These are phyloP conservation scores for Alopecurus myosuroides DNA, from an alignment of 176 grass and related monocot species.

Conservation along the genomic window DNA sequence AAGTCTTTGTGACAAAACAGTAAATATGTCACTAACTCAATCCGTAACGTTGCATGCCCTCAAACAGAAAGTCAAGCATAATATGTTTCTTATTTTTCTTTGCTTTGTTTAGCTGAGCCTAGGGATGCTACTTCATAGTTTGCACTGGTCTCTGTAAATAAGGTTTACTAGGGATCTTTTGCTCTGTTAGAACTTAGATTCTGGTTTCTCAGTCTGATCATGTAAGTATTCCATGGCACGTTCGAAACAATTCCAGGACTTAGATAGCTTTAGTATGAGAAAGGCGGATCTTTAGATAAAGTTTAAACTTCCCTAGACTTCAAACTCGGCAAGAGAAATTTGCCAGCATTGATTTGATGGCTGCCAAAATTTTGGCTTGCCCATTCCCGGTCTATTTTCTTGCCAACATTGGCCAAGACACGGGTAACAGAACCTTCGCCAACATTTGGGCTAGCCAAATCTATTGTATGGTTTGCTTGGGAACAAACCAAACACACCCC, in stretches of 20 bases:
- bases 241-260: neutral
- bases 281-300: neutral
- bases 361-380: neutral
- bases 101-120: neutral
- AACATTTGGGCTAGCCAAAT: neutral
- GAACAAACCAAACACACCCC: neutral
- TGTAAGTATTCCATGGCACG: neutral
- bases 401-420: neutral
- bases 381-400: neutral
- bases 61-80: neutral
- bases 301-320: neutral
- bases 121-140: slow-evolving; percentile 15
- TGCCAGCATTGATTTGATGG: neutral
- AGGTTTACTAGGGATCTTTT: slow-evolving; percentile 3
- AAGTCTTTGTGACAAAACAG: neutral
- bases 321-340: neutral
- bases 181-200: neutral
- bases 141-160: neutral
- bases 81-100: neutral
- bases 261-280: neutral
- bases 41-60: neutral
- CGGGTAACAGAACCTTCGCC: neutral
- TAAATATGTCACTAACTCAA: slow-evolving; percentile 9
- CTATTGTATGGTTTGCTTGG: neutral
- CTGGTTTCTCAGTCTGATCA: neutral